Base-by-base conservation (phyloP, 805 yeast genomes). In the Sugiyamaella americana region DNA sequence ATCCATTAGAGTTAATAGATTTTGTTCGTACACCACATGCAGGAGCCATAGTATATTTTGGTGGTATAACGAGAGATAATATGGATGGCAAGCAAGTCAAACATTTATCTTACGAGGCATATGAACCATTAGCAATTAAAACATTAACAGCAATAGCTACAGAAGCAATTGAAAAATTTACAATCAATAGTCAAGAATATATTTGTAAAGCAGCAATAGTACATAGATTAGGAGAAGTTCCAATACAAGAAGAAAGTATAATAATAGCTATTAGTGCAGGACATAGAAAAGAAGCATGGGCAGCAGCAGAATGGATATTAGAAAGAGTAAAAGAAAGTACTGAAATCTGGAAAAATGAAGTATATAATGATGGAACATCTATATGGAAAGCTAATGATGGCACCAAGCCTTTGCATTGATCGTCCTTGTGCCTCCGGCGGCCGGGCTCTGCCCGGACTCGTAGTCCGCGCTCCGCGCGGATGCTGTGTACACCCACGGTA, bases 271-370 rank as follows among this genome's bases (percentile, higher is more conserved):
- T 74, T 6, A 66, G 76, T 32, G 60, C 72, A 3, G 65, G 69
- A 1, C 79, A 75, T 53, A 59, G 80, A 20, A 56, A 65, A 36
- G 75, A 71, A 54, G 79, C 73, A 0, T 75, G 77, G 75, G 53
- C 61, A 13, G 69, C 74, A 16, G 75, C 70, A 3, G 66, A 63
- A 43, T 66, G 71, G 70, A 58, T 72, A 0, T 53, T 75, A 16
- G 78, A 75, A 46, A 59, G 60, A 40, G 67, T 75, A 32, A 75
- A 75, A 57, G 63, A 58, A 43, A 54, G 55, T 2, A 73, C 65
- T 2, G 80, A 75, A 53, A 73, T 75, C 17, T 75, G 80, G 80
- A 75, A 75, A 53, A 60, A 61, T 36, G 80, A 75, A 53, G 58
- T 59, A 17, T 75, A 70, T 49, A 53, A 40, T 0, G 75, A 72